phyloP scores from a whole-genome alignment of 2,329 filamentous ascomycete species.

The Thelonectria olida region DNA sequence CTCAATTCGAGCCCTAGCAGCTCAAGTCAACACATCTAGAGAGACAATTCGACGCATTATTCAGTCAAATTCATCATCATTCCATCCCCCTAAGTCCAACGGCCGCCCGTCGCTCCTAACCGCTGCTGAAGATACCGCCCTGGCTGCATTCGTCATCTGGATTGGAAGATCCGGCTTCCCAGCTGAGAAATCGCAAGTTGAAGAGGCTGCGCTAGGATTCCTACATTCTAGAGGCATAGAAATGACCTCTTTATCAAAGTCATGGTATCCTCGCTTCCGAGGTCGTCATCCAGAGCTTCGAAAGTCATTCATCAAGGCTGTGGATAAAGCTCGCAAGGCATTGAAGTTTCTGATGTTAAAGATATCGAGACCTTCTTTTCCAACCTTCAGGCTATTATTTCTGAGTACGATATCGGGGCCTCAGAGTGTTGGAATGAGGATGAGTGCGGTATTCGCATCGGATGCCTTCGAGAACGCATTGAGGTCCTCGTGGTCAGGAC shows the following conservation, averaged over 20 bases:
- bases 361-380: background rate
- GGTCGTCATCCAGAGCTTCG: slow-evolving; percentile 11
- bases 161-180: background rate
- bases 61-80: background rate
- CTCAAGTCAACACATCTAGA: background rate
- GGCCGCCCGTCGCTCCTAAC: background rate
- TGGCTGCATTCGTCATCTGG: background rate
- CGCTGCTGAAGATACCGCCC: background rate
- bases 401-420: background rate
- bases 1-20: background rate
- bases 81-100: background rate
- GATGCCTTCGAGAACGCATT: background rate
- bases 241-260: background rate
- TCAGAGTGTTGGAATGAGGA: background rate
- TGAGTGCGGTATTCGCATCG: background rate
- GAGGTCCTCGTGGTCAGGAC: background rate
- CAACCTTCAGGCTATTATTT: background rate
- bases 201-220: background rate
- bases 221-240: background rate
- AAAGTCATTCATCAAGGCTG: slow-evolving; percentile 5
- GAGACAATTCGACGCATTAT: background rate
- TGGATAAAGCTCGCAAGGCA: slow-evolving; percentile 2
- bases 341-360: background rate
- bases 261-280: slow-evolving; percentile 13
- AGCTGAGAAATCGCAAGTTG: background rate